Base-by-base conservation (phyloP, 306 rosid species). In the Gastrolobium villosum region DNA sequence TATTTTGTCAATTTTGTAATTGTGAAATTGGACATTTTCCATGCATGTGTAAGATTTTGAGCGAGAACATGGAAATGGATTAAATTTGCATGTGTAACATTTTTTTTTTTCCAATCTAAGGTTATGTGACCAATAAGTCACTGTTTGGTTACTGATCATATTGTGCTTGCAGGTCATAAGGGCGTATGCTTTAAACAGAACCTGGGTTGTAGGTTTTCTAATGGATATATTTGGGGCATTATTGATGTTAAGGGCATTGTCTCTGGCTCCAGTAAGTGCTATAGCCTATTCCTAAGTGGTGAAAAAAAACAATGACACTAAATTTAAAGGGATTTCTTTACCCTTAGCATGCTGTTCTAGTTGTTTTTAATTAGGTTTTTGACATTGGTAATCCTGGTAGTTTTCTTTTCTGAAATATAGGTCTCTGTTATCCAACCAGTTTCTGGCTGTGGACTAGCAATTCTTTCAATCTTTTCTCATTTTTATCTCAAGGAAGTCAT, bases 381-480 rank as follows among this genome's bases (percentile, higher is more conserved):
- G 26, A 34, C 70, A 43, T 55, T 75, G 41, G 53, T 45, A 10
- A 72, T 67, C 34, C 40, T 72, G 55, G 26, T 76, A 72, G 32
- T 64, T 81, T 57, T 35, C 73, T 68, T 75, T 45, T 35, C 68
- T 84, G 34, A 41, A 74, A 54, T 84, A 84, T 78, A 89, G 98
- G 96, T 93, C 26, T 93, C 98, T 46, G 90, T 91, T 63, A 89
- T 93, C 81, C 98, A 93, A 81, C 96, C 98, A 7, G 94, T 93
- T 82, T 93, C 98, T 59, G 98, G 98, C 49, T 89, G 96, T 83
- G 98, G 98, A 75, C 94, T 93, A 68, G 98, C 98, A 30, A 93
- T 93, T 84, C 94, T 93, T 75, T 93, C 96, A 37, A 11, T 93
- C 31, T 93, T 93, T 85, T 93, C 98, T 40, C 98, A 93, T 87